A percentile compares a stretch with the other conserved stretches of the same genome.
Conservation (phyloP, 192 early-diverging fungal genomes). For the Coemansia aciculifera region DNA sequence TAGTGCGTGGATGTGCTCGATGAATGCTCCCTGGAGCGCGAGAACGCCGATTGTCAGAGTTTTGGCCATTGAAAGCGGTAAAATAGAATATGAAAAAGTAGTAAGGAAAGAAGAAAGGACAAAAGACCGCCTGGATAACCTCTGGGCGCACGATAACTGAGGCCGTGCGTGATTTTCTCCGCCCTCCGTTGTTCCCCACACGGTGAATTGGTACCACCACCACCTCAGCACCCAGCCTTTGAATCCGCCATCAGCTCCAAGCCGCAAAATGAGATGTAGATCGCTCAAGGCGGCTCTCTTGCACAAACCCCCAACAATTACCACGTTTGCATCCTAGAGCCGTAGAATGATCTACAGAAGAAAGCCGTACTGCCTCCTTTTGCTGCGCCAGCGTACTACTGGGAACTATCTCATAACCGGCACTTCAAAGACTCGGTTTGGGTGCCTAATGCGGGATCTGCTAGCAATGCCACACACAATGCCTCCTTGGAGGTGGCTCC, state of each 20-base stretch:
- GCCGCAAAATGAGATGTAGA: background rate
- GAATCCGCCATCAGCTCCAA: background rate
- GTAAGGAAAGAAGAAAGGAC: background rate
- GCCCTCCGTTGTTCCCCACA: background rate
- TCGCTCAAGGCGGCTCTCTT: background rate
- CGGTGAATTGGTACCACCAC: background rate
- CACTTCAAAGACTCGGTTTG: background rate
- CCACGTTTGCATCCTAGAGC: background rate
- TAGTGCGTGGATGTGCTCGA: constrained; percentile 87
- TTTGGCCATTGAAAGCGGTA: constrained; percentile 22
- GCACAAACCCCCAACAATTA: background rate
- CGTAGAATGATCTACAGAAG: background rate
- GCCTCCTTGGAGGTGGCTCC: background rate
- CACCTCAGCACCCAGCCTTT: background rate
- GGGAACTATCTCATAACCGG: background rate
- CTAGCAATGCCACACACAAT: background rate
- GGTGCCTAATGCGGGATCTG: constrained; percentile 1
- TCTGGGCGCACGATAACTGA: background rate
- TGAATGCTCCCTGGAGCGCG: constrained; percentile 97
- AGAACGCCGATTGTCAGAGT: constrained; percentile 47
- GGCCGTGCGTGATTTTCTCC: background rate
- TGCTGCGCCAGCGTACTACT: constrained; percentile 5
- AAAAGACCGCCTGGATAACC: background rate
- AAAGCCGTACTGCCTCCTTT: background rate
- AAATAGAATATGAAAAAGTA: background rate